These are phyloP conservation scores for Trichosporon sp. DNA, from an alignment of 1,284 basidiomycete genomes.

Conservation along the genomic window DNA sequence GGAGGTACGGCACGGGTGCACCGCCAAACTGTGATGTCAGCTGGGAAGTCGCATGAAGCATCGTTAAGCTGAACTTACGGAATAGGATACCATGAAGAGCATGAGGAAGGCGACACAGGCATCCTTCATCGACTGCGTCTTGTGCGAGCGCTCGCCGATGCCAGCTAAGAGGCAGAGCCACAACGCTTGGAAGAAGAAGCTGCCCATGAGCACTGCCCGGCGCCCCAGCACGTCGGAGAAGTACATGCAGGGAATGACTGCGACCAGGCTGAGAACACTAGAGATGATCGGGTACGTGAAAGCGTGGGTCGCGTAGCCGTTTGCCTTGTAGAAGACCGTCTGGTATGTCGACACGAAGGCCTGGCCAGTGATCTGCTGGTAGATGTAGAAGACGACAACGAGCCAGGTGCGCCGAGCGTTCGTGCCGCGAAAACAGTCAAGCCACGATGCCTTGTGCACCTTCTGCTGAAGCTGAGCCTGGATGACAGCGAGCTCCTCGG, in stretches of 20 bases:
- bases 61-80: neutral
- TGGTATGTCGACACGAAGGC: constrained; percentile 11
- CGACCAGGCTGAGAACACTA: neutral
- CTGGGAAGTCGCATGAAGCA: too few species aligned
- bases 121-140: neutral
- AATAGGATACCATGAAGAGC: constrained; percentile 3
- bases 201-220: neutral
- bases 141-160: neutral
- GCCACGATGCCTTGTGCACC: constrained; percentile 14
- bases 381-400: constrained; percentile 10
- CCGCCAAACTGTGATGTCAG: constrained; percentile 10
- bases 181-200: constrained; percentile 4
- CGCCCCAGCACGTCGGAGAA: constrained; percentile 7
- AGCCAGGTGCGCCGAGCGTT: constrained; percentile 12
- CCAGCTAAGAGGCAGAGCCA: constrained; percentile 9
- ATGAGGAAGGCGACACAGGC: constrained; percentile 7
- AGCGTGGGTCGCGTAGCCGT: constrained; percentile 9
- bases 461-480: neutral
- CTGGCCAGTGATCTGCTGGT: constrained; percentile 14
- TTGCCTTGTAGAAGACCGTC: constrained; percentile 8
- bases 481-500: constrained; percentile 9
- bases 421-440: constrained; percentile 7
- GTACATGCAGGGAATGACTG: constrained; percentile 6
- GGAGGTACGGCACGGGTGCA: constrained; percentile 11
- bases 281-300: constrained; percentile 8